Evolutionary conservation across 140 eudicot genomes (phyloP).

Genomic region (Anethum foeniculum): DNA sequence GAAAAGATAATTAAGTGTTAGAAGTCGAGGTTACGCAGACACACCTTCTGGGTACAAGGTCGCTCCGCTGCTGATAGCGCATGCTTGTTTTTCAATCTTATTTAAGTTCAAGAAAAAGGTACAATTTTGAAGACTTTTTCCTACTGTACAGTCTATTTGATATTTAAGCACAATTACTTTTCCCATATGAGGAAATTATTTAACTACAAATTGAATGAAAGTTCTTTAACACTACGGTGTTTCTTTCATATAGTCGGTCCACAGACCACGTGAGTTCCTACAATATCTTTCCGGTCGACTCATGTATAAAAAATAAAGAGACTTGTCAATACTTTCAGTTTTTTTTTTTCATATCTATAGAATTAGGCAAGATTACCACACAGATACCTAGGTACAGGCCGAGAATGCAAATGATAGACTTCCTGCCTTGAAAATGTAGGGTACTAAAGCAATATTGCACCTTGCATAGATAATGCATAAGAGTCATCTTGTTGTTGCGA

Average conservation of each 20-base stretch:
- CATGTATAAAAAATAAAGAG: neutral
- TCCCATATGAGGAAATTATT: neutral
- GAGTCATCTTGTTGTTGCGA: slow-evolving; percentile 49
- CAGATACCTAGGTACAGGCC: neutral
- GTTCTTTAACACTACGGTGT: neutral
- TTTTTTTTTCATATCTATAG: neutral
- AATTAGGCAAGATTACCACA: neutral
- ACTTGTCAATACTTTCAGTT: neutral
- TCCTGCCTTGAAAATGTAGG: neutral
- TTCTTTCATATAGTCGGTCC: neutral
- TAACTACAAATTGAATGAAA: neutral
- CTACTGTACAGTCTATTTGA: neutral
- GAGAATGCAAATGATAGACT: neutral
- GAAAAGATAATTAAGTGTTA: neutral
- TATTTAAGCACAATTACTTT: neutral
- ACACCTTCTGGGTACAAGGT: neutral
- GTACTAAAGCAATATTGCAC: slow-evolving; percentile 14
- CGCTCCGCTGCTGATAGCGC: neutral
- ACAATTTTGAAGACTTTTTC: neutral
- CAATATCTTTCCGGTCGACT: neutral
- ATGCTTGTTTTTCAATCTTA: slow-evolving; percentile 21
- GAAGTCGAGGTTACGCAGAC: neutral
- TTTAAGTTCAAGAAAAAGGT: neutral
- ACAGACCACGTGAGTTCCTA: neutral
- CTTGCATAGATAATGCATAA: slow-evolving; percentile 74